Conservation (phyloP, 2,329 filamentous ascomycete genomes). For the Penicillium brasilianum region DNA sequence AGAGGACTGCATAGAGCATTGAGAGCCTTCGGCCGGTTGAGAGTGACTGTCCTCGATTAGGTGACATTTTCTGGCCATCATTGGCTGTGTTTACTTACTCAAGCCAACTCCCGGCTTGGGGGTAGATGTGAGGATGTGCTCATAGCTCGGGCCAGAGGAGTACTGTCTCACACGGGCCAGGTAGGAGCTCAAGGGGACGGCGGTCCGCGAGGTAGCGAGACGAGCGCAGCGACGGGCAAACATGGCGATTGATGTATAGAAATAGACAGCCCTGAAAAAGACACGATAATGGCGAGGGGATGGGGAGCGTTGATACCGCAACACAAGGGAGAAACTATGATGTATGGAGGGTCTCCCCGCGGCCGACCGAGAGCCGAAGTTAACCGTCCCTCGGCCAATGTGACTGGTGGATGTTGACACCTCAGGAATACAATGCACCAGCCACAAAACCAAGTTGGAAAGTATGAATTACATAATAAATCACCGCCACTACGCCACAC, state of each 20-base stretch:
- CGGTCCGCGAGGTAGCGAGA: slow-evolving; percentile 63
- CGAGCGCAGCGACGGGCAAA: slow-evolving; percentile 59
- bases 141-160: slow-evolving; percentile 64
- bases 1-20: slow-evolving; percentile 93
- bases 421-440: not conserved
- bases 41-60: slow-evolving; percentile 66
- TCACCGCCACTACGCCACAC: slow-evolving; percentile 9
- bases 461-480: too few species aligned
- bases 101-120: slow-evolving; percentile 89
- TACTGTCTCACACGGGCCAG: slow-evolving; percentile 43
- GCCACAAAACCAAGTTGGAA: not conserved
- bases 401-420: not conserved
- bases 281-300: slow-evolving; percentile 1
- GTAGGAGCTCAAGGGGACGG: slow-evolving; percentile 44
- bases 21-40: slow-evolving; percentile 92
- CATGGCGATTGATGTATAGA: slow-evolving; percentile 32
- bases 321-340: slow-evolving; percentile 18
- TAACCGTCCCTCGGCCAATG: slow-evolving; percentile 33
- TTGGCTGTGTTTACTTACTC: slow-evolving; percentile 59
- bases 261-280: slow-evolving; percentile 27
- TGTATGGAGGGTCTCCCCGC: slow-evolving; percentile 27
- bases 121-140: slow-evolving; percentile 79
- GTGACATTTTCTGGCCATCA: not conserved
- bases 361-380: slow-evolving; percentile 33
- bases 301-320: not conserved